phyloP scores from a whole-genome alignment of 768 basidiomycete species.

The Lactarius akahatsu region DNA sequence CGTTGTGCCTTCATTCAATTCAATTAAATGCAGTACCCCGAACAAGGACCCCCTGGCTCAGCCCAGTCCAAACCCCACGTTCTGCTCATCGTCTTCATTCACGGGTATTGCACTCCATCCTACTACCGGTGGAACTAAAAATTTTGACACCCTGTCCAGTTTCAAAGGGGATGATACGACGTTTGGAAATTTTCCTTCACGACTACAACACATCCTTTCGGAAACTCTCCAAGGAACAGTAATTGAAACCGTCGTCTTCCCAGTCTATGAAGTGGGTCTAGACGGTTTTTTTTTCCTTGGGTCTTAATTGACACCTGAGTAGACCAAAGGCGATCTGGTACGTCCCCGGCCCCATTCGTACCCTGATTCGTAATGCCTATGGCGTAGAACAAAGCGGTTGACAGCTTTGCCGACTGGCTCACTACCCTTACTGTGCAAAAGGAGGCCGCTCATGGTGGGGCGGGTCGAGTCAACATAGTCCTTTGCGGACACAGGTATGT shows the following conservation, averaged over 20 bases:
- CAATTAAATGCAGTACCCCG: not conserved
- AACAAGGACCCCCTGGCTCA: constrained; percentile 3
- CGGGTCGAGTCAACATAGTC: constrained; percentile 69
- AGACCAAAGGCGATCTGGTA: constrained; percentile 92
- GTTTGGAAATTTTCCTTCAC: constrained; percentile 74
- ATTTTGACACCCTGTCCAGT: constrained; percentile 32
- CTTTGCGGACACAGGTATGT: constrained; percentile 85
- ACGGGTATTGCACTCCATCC: constrained; percentile 53
- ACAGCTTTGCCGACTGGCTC: constrained; percentile 89
- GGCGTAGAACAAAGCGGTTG: constrained; percentile 51
- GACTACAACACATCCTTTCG: constrained; percentile 73
- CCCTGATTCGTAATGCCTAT: constrained; percentile 2
- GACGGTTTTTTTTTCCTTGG: not conserved
- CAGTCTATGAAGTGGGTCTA: constrained; percentile 74
- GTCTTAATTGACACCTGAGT: constrained; percentile 7
- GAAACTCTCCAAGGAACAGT: constrained; percentile 55
- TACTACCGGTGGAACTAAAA: not conserved
- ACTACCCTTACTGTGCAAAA: constrained; percentile 83
- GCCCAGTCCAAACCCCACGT: constrained; percentile 32
- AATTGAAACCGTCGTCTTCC: constrained; percentile 81
- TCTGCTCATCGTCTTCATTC: constrained; percentile 73
- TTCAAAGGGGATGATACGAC: constrained; percentile 67
- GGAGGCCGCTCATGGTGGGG: constrained; percentile 78
- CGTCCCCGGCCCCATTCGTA: constrained; percentile 32
- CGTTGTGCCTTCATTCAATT: not conserved